Conservation (phyloP, 805 yeast genomes). For the Spathaspora gorwiae region DNA sequence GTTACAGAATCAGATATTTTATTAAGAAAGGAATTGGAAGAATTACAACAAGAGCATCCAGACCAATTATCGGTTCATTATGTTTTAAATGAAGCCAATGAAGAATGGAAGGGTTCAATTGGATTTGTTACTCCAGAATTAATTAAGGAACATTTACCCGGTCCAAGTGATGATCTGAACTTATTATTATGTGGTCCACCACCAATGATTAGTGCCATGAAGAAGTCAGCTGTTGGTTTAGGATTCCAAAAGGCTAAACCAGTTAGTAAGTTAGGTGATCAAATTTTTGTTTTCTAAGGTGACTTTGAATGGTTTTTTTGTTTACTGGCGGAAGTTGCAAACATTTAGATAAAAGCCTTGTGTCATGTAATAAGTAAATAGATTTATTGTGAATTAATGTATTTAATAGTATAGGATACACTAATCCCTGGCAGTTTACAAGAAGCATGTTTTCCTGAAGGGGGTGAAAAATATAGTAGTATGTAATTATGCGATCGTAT, state of each 20-base stretch:
- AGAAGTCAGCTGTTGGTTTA: conserved; percentile 67
- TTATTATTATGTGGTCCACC: conserved; percentile 92
- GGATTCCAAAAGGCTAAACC: conserved; percentile 86
- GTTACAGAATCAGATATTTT: conserved; percentile 76
- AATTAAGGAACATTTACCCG: conserved; percentile 59
- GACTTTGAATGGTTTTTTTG: background rate
- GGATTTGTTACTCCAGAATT: conserved; percentile 82
- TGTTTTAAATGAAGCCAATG: conserved; percentile 70
- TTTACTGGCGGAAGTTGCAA: no score
- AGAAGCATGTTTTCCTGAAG: no score
- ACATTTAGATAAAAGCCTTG: no score
- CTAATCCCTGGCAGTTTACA: no score
- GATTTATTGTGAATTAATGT: no score
- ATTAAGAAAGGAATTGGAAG: conserved; percentile 74
- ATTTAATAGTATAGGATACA: no score
- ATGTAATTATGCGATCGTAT: no score
- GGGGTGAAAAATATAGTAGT: no score
- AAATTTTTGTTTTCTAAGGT: conserved; percentile 74
- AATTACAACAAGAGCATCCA: conserved; percentile 51
- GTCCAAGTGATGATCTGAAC: conserved; percentile 55
- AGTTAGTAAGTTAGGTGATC: conserved; percentile 84
- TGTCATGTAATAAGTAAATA: no score
- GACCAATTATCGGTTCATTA: conserved; percentile 62
- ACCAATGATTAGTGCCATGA: conserved; percentile 81
- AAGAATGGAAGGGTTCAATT: conserved; percentile 67